Evolutionary conservation across 2,329 filamentous ascomycete species (phyloP), one percentile per base, ranked within the genome.

Genomic region (Colletotrichum sp.): DNA sequence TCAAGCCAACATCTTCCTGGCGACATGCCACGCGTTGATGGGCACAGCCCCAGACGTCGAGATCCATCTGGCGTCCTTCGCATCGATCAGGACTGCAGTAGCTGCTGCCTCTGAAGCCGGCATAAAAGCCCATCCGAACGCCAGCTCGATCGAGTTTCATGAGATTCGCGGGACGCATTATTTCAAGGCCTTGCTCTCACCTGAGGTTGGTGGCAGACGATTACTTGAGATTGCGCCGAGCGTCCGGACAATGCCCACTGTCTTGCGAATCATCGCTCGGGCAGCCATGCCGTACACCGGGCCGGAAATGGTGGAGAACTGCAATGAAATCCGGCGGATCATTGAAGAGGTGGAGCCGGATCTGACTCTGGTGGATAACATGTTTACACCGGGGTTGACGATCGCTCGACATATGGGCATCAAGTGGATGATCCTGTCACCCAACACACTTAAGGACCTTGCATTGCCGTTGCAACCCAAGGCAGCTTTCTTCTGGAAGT

Each of bases 401-500:
- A 63, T 77, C 15, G 69, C 52, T 30, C 69, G 66, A 18, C 60
- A 76, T 16, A 24, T 77, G 55, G 68, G 66, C 3, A 9, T 57
- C 28, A 71, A 18, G 44, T 71, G 44, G 21, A 30, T 44, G 15
- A 52, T 60, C n/a, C 13, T 66, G n/a, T 63, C 59, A 8, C 34
- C 66, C 28, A 66, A 65, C 21, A 68, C 65, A 8, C 44, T 55
- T 3, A 57, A 57, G 13, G 28, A 57, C 1, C 34, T 68, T 24
- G n/a, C 65, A 12, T n/a, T 26, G 18, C 65, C 39, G 39, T 6
- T 36, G 28, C 65, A 57, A 26, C 65, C 44, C 0, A 21, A 4
- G 3, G 44, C 26, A 9, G 44, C 65, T 5, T 52, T 52, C 13
- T 86, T 12, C 86, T 84, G 82, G 86, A 83, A 75, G 84, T 82